A percentile compares a stretch with the other conserved stretches of the same genome.
phyloP scores from a whole-genome alignment of 2,329 filamentous ascomycete genomes.

The Clonostachys byssicola region DNA sequence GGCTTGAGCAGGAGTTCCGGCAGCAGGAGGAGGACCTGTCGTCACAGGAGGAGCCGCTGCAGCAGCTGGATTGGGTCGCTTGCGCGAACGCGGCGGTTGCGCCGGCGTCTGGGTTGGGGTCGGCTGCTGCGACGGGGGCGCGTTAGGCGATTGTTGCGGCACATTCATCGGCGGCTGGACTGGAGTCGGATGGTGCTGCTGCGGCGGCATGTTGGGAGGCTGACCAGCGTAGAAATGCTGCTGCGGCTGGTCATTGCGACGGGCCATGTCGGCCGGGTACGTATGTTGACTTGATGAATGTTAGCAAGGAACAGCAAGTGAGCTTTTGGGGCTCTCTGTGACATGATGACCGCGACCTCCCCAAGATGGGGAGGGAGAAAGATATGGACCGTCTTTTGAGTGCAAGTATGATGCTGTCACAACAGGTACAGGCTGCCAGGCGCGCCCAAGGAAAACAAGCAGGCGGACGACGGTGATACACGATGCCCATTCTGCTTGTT shows the following conservation, averaged over 20 bases:
- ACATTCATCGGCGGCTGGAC: constrained; percentile 39
- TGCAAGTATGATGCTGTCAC: not conserved
- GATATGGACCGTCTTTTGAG: not conserved
- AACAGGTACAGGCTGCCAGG: too few species aligned
- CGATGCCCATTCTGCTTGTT: not conserved
- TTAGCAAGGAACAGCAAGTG: not conserved
- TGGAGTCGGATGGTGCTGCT: constrained; percentile 30
- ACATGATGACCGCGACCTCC: too few species aligned
- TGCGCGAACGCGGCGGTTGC: constrained; percentile 30
- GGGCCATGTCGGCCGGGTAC: constrained; percentile 47
- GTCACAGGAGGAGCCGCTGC: constrained; percentile 14
- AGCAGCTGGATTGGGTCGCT: constrained; percentile 32
- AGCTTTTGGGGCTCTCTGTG: too few species aligned
- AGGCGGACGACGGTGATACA: constrained; percentile 1
- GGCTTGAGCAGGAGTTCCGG: constrained; percentile 18
- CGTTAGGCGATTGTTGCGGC: constrained; percentile 24
- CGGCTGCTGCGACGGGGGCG: constrained; percentile 26
- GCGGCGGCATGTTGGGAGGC: constrained; percentile 31
- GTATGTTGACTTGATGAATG: constrained; percentile 29
- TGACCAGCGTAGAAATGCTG: constrained; percentile 36
- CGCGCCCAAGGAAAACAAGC: not conserved
- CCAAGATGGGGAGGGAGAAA: not conserved
- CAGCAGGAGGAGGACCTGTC: constrained; percentile 2
- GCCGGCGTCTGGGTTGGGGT: constrained; percentile 31
- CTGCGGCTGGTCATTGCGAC: constrained; percentile 29